Percentiles rank a stretch among this genome's conserved stretches.
These are phyloP conservation scores for Coemansia sp. DNA, from an alignment of 192 early-diverging fungal species.

Conservation along the genomic window DNA sequence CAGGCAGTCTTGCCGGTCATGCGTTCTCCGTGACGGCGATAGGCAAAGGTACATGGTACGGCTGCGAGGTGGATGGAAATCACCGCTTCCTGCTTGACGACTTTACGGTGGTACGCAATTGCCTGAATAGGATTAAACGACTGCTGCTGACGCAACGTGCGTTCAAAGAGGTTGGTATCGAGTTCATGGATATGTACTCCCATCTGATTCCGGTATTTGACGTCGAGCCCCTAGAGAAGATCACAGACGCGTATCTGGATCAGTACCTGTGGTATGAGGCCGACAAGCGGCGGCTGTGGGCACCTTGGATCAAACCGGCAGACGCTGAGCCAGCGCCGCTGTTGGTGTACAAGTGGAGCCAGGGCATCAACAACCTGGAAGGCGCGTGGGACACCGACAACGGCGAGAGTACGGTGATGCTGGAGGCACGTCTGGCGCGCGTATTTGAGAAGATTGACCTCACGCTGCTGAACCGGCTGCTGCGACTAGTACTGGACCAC, in stretches of 20 bases:
- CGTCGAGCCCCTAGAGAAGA: slow-evolving; percentile 99
- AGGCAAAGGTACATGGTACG: slow-evolving; percentile 34
- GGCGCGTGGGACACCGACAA: slow-evolving; percentile 91
- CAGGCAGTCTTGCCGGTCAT: not conserved
- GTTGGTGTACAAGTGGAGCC: slow-evolving; percentile 97
- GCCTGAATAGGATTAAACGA: slow-evolving; percentile 80
- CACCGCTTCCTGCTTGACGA: slow-evolving; percentile 22
- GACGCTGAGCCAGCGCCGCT: slow-evolving; percentile 96
- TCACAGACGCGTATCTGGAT: slow-evolving; percentile 97
- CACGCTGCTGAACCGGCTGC: slow-evolving; percentile 87
- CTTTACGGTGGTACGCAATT: slow-evolving; percentile 30
- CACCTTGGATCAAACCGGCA: slow-evolving; percentile 98
- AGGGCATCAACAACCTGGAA: slow-evolving; percentile 96
- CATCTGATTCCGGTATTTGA: slow-evolving; percentile 97
- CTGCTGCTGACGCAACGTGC: slow-evolving; percentile 94
- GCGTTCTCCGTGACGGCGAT: slow-evolving; percentile 9
- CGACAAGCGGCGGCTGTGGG: slow-evolving; percentile 95
- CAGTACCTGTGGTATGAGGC: slow-evolving; percentile 99
- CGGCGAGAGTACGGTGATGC: slow-evolving; percentile 94
- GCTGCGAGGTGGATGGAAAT: slow-evolving; percentile 57
- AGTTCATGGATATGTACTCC: slow-evolving; percentile 99
- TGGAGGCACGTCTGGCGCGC: slow-evolving; percentile 89
- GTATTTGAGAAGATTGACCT: slow-evolving; percentile 98
- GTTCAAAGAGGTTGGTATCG: slow-evolving; percentile 99
- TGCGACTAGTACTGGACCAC: slow-evolving; percentile 96